Percentiles rank a stretch among this genome's conserved stretches.
These are phyloP conservation scores for Malania oleifera DNA, from an alignment of 164 flowering plant species.

Conservation along the genomic window DNA sequence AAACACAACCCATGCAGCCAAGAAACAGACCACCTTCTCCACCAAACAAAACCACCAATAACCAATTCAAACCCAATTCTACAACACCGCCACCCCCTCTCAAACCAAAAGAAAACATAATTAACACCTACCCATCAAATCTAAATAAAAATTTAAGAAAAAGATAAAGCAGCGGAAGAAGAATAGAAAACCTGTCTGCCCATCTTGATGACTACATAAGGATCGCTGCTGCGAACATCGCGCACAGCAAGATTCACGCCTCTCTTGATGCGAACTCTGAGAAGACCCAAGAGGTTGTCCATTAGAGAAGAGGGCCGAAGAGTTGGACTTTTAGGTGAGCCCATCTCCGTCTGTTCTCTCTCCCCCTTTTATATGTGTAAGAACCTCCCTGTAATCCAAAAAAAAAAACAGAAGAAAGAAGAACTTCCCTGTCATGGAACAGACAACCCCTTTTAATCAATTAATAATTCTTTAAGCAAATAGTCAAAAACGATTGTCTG, in stretches of 20 bases:
- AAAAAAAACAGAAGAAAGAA: too few species aligned
- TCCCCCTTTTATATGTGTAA: background rate
- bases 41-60: background rate
- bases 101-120: background rate
- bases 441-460: too few species aligned
- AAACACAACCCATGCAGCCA: too few species aligned
- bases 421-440: too few species aligned
- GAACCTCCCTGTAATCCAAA: too few species aligned
- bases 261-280: slow-evolving; percentile 43
- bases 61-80: background rate
- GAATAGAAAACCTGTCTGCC: slow-evolving; percentile 45
- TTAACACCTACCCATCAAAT: background rate
- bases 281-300: slow-evolving; percentile 52
- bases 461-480: too few species aligned
- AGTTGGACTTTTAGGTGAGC: background rate
- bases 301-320: slow-evolving; percentile 15
- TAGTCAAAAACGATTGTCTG: too few species aligned
- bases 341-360: background rate
- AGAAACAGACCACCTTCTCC: background rate
- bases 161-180: background rate
- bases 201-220: slow-evolving; percentile 54
- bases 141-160: background rate
- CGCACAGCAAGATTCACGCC: slow-evolving; percentile 62
- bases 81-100: background rate
- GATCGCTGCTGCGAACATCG: slow-evolving; percentile 58